Conservation (phyloP, 164 flowering plant genomes). For the Aristolochia californica region DNA sequence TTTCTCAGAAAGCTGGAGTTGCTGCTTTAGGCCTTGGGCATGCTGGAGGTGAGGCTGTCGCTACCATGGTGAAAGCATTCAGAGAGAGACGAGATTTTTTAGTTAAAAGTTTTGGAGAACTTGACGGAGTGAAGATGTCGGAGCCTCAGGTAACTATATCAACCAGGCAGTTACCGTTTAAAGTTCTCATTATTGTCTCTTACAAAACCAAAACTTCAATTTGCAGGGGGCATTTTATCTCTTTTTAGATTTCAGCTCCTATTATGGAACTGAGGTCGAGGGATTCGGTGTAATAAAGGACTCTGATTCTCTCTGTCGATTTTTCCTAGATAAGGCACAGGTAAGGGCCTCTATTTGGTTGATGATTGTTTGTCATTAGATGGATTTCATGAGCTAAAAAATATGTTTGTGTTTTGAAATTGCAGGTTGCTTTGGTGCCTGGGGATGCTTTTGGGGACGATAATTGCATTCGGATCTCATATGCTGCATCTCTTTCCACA, state of each 20-base stretch:
- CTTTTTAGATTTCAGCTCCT: conserved; percentile 75
- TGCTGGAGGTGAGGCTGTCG: conserved; percentile 85
- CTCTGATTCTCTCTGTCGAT: conserved; percentile 81
- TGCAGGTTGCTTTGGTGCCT: conserved; percentile 90
- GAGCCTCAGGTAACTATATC: conserved; percentile 66
- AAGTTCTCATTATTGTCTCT: background rate
- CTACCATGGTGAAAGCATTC: conserved; percentile 82
- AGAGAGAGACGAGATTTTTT: conserved; percentile 77
- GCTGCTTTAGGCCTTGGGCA: conserved; percentile 88
- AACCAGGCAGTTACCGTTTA: background rate
- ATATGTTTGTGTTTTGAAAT: background rate
- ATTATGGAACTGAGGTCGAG: conserved; percentile 68
- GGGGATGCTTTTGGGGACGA: conserved; percentile 98
- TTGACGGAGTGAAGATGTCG: conserved; percentile 73
- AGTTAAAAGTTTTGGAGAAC: conserved; percentile 53
- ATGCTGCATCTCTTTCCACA: conserved; percentile 69
- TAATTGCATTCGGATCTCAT: conserved; percentile 81
- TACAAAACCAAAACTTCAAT: background rate
- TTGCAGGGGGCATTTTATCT: conserved; percentile 95
- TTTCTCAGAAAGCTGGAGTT: conserved; percentile 89
- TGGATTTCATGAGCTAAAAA: too few relatives aligned
- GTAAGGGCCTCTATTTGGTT: conserved; percentile 18
- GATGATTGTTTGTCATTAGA: too few relatives aligned
- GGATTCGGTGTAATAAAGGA: conserved; percentile 69
- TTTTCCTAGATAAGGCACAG: conserved; percentile 76